A percentile compares a stretch with the other conserved stretches of the same genome.
Conservation (phyloP, 176 grass and related monocot genomes). For the Sorghum bicolor region DNA sequence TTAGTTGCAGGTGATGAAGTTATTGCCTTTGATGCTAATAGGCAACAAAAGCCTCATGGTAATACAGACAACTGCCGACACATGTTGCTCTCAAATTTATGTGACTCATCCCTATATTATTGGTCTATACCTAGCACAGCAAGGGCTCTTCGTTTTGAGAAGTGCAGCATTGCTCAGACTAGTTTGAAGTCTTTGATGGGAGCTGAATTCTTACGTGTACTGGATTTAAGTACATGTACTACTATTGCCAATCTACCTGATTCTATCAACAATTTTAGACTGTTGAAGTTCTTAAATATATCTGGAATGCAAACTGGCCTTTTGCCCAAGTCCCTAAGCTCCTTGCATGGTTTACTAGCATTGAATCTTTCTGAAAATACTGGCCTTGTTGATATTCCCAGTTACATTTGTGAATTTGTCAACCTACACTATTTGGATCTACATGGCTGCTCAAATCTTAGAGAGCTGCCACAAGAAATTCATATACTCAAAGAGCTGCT, state of each 20-base stretch:
- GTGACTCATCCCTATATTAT: background rate
- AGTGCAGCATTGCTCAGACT: background rate
- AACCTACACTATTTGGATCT: background rate
- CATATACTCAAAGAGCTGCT: too few species aligned
- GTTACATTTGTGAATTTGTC: background rate
- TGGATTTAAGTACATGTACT: background rate
- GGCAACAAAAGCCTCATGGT: background rate
- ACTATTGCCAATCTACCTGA: background rate
- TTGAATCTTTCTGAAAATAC: conserved; percentile 11
- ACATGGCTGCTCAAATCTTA: too few species aligned
- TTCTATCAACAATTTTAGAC: background rate
- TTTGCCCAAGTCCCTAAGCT: background rate
- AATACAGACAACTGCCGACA: background rate
- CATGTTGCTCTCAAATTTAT: background rate
- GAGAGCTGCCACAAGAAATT: too few species aligned
- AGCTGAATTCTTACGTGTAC: too few species aligned
- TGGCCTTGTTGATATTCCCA: background rate
- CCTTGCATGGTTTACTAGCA: background rate
- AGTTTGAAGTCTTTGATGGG: background rate
- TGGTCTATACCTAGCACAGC: background rate
- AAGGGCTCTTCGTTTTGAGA: background rate
- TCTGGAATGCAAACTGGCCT: background rate
- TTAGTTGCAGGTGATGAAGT: background rate
- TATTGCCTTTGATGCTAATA: background rate
- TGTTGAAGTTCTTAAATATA: background rate